Base-by-base conservation (phyloP, 257 asterid genomes). In the Solanum etuberosum region DNA sequence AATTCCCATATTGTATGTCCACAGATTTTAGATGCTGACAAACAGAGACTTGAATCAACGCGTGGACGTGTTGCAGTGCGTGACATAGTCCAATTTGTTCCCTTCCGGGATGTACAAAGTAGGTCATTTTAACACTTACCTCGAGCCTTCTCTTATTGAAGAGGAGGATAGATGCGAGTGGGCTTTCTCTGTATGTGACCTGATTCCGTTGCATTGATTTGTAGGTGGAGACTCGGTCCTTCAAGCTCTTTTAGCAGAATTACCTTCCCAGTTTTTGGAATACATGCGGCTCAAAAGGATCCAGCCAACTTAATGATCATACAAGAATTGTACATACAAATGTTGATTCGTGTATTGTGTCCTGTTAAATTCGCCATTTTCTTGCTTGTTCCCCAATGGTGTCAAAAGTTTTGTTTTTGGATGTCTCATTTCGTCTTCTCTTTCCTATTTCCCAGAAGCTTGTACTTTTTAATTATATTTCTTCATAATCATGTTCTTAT, bases 81-180 rank as follows among this genome's bases (percentile, higher is more conserved):
- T 12, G 99, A 97, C 87, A 96, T 97, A 37, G 99, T 97, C 87
- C 99, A 97, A 88, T 97, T 97, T 88, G 98, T 97, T 78, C 99
- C 99, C 48, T 91, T 96, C 84, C 95, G 98, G 37, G 98, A 95
- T 46, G 92, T 94, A 88, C 98, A 97, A 88, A 89, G 99, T 97
- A 91, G 91, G 98, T 54, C 80, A 59, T 67, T n/a, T 31, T 81
- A 15, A 43, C 29, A 16, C 68, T 31, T 81, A 46, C 57, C 85
- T 31, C 21, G 21, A 81, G 68, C 70, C 38, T 11, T 48, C 20
- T 81, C 70, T 48, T 31, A 81, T 81, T 31, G 46, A 81, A 51
- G 70, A 31, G 68, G 68, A 81, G 43, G 70, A 51, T 32, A 48
- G 25, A 48, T 81, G 68, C 31, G 42, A 81, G 7, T 48, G 23